A percentile compares a stretch with the other conserved stretches of the same genome.
Evolutionary conservation across 176 grass and related monocot species (phyloP).

Genomic region (sorghum (Sorghum bicolor)): Sorghum_bicolor_NCBIv3 NC_012875.2:255501-256000

Average conservation of each 20-base stretch:
- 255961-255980: not conserved
- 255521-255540: too few relatives aligned
- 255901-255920: not conserved
- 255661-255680: not conserved
- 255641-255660: not conserved
- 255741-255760: not conserved
- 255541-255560: too few relatives aligned
- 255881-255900: not conserved
- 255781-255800: conserved; percentile 1
- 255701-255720: not conserved
- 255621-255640: not conserved
- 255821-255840: not conserved
- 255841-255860: not conserved
- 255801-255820: not conserved
- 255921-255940: conserved; percentile 1
- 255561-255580: not conserved
- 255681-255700: not conserved
- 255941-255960: not conserved
- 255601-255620: not conserved
- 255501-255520: not conserved
- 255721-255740: not conserved
- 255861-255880: not conserved
- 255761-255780: not conserved
- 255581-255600: not conserved
- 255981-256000: not conserved